These are phyloP conservation scores for Psilocybe tampanensis DNA, from an alignment of 768 basidiomycete genomes.

Conservation along the genomic window DNA sequence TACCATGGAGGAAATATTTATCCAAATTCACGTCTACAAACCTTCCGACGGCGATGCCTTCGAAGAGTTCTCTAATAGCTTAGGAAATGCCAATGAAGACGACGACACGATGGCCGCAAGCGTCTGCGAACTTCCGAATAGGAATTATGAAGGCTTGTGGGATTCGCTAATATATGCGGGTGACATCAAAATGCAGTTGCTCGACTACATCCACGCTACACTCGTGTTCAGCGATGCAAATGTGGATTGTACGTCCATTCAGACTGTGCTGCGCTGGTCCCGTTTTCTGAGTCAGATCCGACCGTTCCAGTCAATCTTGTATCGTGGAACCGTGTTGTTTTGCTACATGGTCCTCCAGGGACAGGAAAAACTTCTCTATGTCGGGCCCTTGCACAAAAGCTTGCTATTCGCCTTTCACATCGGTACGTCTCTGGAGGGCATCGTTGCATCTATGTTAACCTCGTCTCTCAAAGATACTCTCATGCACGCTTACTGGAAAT, in stretches of 20 bases:
- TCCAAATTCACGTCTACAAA: conserved; percentile 91
- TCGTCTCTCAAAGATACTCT: conserved; percentile 60
- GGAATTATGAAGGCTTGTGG: conserved; percentile 90
- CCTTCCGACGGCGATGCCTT: conserved; percentile 67
- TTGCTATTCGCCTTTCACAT: conserved; percentile 87
- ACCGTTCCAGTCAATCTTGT: conserved; percentile 76
- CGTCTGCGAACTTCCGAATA: conserved; percentile 85
- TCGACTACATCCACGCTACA: conserved; percentile 95
- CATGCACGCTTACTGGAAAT: conserved; percentile 92
- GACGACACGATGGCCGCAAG: conserved; percentile 86
- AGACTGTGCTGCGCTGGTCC: background rate
- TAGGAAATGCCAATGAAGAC: conserved; percentile 59
- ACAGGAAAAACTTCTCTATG: conserved; percentile 97
- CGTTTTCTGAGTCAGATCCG: conserved; percentile 1
- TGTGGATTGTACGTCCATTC: conserved; percentile 67
- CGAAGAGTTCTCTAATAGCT: conserved; percentile 71
- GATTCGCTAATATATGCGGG: conserved; percentile 84
- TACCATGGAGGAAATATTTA: conserved; percentile 55
- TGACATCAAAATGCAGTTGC: conserved; percentile 82
- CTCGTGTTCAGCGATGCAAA: conserved; percentile 88
- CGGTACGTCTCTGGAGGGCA: conserved; percentile 46
- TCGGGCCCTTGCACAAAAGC: conserved; percentile 92
- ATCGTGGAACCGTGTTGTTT: conserved; percentile 93
- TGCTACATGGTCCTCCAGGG: conserved; percentile 96
- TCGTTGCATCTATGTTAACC: background rate